Conservation (phyloP, 2,329 filamentous ascomycete genomes). For the Hymenoscyphus repandus region DNA sequence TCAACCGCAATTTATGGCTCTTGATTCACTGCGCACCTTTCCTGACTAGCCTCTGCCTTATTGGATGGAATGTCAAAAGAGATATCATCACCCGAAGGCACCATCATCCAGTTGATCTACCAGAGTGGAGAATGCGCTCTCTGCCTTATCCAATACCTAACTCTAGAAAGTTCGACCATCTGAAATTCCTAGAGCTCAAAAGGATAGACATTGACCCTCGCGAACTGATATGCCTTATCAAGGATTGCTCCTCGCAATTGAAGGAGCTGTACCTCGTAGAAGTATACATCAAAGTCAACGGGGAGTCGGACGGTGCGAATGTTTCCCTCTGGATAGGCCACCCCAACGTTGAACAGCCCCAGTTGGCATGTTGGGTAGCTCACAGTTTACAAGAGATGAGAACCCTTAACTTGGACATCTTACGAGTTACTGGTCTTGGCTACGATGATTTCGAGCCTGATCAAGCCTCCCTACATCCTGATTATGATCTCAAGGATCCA, state of each 20-base stretch:
- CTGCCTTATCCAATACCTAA: slow-evolving; percentile 23
- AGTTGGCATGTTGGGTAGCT: slow-evolving; percentile 25
- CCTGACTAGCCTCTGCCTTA: slow-evolving; percentile 43
- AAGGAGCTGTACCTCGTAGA: slow-evolving; percentile 31
- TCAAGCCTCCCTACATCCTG: slow-evolving; percentile 9
- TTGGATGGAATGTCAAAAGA: slow-evolving; percentile 34
- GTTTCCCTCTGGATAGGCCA: slow-evolving; percentile 30
- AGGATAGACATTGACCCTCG: slow-evolving; percentile 27
- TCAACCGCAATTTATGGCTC: slow-evolving; percentile 45
- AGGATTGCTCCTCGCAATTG: slow-evolving; percentile 23
- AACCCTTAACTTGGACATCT: slow-evolving; percentile 23
- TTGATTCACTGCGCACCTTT: slow-evolving; percentile 40
- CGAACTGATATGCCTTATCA: slow-evolving; percentile 23
- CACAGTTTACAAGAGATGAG: slow-evolving; percentile 23
- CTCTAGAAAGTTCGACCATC: slow-evolving; percentile 10
- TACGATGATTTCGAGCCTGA: slow-evolving; percentile 29
- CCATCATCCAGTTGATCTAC: slow-evolving; percentile 12
- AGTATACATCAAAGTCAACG: slow-evolving; percentile 29
- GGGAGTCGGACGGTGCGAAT: slow-evolving; percentile 10
- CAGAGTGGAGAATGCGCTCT: slow-evolving; percentile 28
- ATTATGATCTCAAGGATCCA: slow-evolving; percentile 29
- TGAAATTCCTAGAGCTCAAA: slow-evolving; percentile 30
- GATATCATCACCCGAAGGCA: slow-evolving; percentile 19
- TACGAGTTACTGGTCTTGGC: slow-evolving; percentile 29
- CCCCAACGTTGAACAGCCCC: slow-evolving; percentile 10